Conservation (phyloP, 805 yeast species). For the Millerozyma acaciae region DNA sequence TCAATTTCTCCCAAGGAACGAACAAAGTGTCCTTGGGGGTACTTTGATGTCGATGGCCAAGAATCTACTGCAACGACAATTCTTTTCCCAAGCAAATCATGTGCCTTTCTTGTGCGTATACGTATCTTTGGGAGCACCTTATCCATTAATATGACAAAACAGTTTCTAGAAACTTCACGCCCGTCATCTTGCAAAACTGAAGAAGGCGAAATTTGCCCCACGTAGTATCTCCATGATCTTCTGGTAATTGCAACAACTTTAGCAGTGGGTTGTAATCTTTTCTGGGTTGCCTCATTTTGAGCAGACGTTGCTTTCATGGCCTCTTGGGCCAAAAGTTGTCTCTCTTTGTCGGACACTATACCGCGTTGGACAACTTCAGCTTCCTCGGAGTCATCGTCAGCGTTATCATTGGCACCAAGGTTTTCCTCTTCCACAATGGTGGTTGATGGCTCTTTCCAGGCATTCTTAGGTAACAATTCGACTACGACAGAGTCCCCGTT, state of each 20-base stretch:
- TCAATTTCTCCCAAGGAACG: slow-evolving; percentile 87
- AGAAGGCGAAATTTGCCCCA: slow-evolving; percentile 83
- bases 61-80: slow-evolving; percentile 89
- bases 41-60: slow-evolving; percentile 81
- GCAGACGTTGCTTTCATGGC: slow-evolving; percentile 57
- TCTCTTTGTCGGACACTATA: slow-evolving; percentile 62
- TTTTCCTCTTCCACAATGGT: slow-evolving; percentile 74
- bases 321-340: slow-evolving; percentile 70
- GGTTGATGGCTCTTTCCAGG: slow-evolving; percentile 85
- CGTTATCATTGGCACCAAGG: slow-evolving; percentile 55
- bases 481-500: slow-evolving; percentile 90
- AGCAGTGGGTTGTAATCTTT: slow-evolving; percentile 83
- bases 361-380: slow-evolving; percentile 19
- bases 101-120: slow-evolving; percentile 82
- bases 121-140: slow-evolving; percentile 80
- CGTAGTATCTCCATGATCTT: slow-evolving; percentile 94
- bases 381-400: slow-evolving; percentile 50
- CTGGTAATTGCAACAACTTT: slow-evolving; percentile 81
- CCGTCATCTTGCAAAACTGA: slow-evolving; percentile 53
- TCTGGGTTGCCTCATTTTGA: slow-evolving; percentile 34
- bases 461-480: slow-evolving; percentile 76
- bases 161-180: slow-evolving; percentile 68
- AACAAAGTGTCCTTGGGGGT: slow-evolving; percentile 94
- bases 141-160: slow-evolving; percentile 87
- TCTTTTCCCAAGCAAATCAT: slow-evolving; percentile 79